Base-by-base conservation (phyloP, 495 filamentous ascomycete genomes). In the Physcia stellaris region DNA sequence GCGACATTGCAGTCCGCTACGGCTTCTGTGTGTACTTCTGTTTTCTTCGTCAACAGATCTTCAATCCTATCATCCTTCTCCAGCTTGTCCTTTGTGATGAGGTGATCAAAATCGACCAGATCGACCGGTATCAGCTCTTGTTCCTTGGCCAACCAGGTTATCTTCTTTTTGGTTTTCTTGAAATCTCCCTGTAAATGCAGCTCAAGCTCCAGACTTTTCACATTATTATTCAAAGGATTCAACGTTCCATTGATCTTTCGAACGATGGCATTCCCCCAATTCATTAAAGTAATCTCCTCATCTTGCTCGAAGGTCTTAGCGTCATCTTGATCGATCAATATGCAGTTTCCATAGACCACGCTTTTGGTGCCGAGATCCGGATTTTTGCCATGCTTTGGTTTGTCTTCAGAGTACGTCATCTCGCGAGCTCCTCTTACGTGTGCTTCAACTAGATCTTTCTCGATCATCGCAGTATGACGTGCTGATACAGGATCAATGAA, bases 281-380 rank as follows among this genome's bases (percentile, higher is more conserved):
- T 79, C 87, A 94, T 95, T 19, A 95, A 67, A 0, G 87, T 95
- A 48, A 95, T 83, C 56, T 94, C 87, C 62, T 95, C 87, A 47
- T 81, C 77, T 41, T 81, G 71, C 47, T 71, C 77, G 64, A 94
- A 90, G 33, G 64, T 68, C 57, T 80, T 72, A 43, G 80, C 86
- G 48, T 95, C 87, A 31, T 68, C 80, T 59, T 94, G 87, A 52
- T n/a, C n/a, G 31, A 95, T 61, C 22, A 92, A 56, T 42, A 94
- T 64, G 19, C 71, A 64, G 34, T 67, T 61, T 48, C 77, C 79
- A 53, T 75, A 90, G 9, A 70, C 68, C 3, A 93, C 83, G 57
- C 83, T 83, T 71, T 94, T 94, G 40, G 63, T 78, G 32, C 87
- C 87, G 2, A 94, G 57, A 2, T 77, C 75, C 20, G 76, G 66